A percentile compares a stretch with the other conserved stretches of the same genome.
phyloP scores from a whole-genome alignment of 306 rosid genomes.

The Canavalia ensiformis region DNA sequence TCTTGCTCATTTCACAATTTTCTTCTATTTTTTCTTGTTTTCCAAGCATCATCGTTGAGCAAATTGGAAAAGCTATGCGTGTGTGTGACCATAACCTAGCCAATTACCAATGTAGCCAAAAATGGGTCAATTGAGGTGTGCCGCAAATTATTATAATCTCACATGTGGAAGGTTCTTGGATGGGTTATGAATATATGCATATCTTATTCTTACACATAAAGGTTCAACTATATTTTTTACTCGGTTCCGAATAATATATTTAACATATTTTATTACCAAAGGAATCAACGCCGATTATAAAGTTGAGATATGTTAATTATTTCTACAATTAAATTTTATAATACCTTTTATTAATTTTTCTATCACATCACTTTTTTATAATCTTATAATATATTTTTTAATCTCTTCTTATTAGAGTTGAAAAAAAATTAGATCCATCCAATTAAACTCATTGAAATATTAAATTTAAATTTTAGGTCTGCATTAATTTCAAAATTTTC shows the following conservation, averaged over 20 bases:
- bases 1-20: background rate
- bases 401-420: no score
- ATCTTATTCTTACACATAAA: conserved; percentile 21
- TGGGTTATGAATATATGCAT: background rate
- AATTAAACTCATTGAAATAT: no score
- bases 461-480: no score
- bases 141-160: conserved; percentile 21
- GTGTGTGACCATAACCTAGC: conserved; percentile 3
- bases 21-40: background rate
- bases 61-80: background rate
- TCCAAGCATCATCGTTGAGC: background rate
- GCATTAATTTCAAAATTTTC: no score
- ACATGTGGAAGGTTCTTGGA: conserved; percentile 12
- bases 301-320: no score
- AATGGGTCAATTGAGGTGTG: conserved; percentile 36
- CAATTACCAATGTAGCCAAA: conserved; percentile 33
- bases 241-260: background rate
- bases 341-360: no score
- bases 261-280: background rate
- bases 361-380: no score
- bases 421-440: no score
- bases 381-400: no score
- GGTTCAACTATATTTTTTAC: background rate
- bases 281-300: background rate
- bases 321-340: no score